phyloP scores from a whole-genome alignment of 306 rosid genomes.

The Castanospermum australe region DNA sequence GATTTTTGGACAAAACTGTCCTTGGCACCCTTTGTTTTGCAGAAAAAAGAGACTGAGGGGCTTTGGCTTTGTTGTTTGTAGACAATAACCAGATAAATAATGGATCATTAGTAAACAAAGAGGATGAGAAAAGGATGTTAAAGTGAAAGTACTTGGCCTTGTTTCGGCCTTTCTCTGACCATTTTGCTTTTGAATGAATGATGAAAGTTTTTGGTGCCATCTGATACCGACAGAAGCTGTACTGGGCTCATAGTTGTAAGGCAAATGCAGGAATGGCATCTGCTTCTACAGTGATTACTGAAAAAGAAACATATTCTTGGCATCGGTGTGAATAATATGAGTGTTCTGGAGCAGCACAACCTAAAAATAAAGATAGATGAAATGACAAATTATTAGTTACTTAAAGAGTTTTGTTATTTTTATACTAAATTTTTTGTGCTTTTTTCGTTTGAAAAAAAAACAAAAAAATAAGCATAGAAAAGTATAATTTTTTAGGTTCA shows the following conservation, averaged over 20 bases:
- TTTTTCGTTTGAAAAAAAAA: no score
- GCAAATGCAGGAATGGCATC: slow-evolving; percentile 29
- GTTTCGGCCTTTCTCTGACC: slow-evolving; percentile 38
- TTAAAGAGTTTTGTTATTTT: no score
- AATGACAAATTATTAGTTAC: neutral
- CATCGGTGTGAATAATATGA: slow-evolving; percentile 12
- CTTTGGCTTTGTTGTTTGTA: neutral
- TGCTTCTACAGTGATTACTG: slow-evolving; percentile 11
- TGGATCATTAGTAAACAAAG: neutral
- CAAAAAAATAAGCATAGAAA: no score
- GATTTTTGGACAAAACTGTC: slow-evolving; percentile 22
- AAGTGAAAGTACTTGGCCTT: slow-evolving; percentile 25
- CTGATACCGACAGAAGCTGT: slow-evolving; percentile 40
- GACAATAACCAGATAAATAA: slow-evolving; percentile 11
- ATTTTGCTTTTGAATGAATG: slow-evolving; percentile 45
- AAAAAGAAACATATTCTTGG: slow-evolving; percentile 32
- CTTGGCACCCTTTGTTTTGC: neutral
- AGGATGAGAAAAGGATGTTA: slow-evolving; percentile 28
- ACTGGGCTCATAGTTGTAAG: slow-evolving; percentile 34
- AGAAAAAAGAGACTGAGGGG: neutral
- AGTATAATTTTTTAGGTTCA: no score
- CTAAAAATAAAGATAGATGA: neutral
- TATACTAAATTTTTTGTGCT: no score
- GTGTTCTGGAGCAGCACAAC: neutral
- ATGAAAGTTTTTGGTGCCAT: slow-evolving; percentile 49